These are phyloP conservation scores for Bolboschoenoplectus hybrid DNA, from an alignment of 202 grass and related monocot genomes.

Conservation along the genomic window DNA sequence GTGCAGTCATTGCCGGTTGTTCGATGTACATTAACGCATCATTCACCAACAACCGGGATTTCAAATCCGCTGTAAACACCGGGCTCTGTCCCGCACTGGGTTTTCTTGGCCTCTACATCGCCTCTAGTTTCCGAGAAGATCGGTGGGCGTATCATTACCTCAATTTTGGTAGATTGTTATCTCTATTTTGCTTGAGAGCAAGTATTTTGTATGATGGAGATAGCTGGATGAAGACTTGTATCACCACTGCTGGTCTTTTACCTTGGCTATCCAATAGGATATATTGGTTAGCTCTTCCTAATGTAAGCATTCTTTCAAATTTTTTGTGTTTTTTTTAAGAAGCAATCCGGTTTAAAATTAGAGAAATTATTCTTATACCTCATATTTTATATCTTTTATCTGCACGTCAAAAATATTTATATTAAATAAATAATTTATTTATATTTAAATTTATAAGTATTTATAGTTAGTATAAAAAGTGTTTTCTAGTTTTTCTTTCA, in stretches of 20 bases:
- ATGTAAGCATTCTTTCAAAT: neutral
- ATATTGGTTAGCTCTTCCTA: neutral
- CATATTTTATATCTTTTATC: too few relatives aligned
- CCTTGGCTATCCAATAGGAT: conserved; percentile 19
- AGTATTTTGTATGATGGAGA: conserved; percentile 17
- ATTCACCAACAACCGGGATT: neutral
- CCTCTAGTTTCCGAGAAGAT: conserved; percentile 17
- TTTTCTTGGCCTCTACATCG: conserved; percentile 15
- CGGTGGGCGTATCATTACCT: conserved; percentile 18
- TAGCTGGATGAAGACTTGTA: conserved; percentile 20
- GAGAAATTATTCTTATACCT: too few relatives aligned
- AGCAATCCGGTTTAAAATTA: neutral
- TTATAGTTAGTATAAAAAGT: too few relatives aligned
- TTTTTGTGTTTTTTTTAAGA: neutral
- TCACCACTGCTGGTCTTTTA: conserved; percentile 22
- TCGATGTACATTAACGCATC: conserved; percentile 3
- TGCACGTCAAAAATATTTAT: too few relatives aligned
- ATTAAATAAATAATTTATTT: too few relatives aligned
- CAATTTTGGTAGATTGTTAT: conserved; percentile 11
- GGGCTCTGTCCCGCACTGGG: neutral
- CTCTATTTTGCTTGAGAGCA: neutral
- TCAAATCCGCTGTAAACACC: neutral
- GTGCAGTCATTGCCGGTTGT: neutral
- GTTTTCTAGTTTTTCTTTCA: too few relatives aligned
- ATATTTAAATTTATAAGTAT: too few relatives aligned